These are phyloP conservation scores for Cubamyces lactineus DNA, from an alignment of 768 basidiomycete species.

Conservation along the genomic window DNA sequence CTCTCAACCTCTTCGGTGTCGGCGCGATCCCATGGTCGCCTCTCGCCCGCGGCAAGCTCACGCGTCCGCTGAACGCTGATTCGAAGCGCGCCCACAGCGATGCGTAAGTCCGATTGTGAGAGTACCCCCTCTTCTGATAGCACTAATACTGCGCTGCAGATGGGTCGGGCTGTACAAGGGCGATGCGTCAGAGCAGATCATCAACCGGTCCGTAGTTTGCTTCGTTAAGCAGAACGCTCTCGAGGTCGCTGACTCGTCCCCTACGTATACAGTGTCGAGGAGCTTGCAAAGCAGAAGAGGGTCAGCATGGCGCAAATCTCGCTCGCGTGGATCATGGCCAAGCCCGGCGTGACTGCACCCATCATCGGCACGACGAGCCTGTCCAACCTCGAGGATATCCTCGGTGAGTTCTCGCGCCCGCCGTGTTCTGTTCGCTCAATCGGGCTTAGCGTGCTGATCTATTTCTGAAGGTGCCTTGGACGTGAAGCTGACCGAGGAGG, in stretches of 20 bases:
- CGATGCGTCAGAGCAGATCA: too few species aligned
- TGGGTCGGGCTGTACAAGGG: too few species aligned
- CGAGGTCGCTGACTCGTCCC: too few species aligned
- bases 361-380: slow-evolving; percentile 45
- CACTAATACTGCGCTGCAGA: neutral
- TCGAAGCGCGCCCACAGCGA: slow-evolving; percentile 31
- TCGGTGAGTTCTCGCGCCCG: slow-evolving; percentile 29
- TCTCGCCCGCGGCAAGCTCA: slow-evolving; percentile 38
- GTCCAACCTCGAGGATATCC: slow-evolving; percentile 45
- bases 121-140: too few species aligned
- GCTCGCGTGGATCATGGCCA: slow-evolving; percentile 41
- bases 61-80: slow-evolving; percentile 30
- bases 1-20: slow-evolving; percentile 38
- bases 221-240: too few species aligned
- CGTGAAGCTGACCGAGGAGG: slow-evolving; percentile 41
- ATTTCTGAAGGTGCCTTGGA: slow-evolving; percentile 7
- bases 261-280: slow-evolving; percentile 38
- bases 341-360: slow-evolving; percentile 40
- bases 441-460: neutral
- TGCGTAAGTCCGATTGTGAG: slow-evolving; percentile 3
- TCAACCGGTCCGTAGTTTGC: neutral
- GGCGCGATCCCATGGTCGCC: slow-evolving; percentile 45
- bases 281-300: slow-evolving; percentile 43
- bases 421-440: too few species aligned
- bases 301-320: slow-evolving; percentile 47